A percentile compares a stretch with the other conserved stretches of the same genome.
Conservation (phyloP, 2,329 filamentous ascomycete genomes). For the Corniculantispora saksenae region DNA sequence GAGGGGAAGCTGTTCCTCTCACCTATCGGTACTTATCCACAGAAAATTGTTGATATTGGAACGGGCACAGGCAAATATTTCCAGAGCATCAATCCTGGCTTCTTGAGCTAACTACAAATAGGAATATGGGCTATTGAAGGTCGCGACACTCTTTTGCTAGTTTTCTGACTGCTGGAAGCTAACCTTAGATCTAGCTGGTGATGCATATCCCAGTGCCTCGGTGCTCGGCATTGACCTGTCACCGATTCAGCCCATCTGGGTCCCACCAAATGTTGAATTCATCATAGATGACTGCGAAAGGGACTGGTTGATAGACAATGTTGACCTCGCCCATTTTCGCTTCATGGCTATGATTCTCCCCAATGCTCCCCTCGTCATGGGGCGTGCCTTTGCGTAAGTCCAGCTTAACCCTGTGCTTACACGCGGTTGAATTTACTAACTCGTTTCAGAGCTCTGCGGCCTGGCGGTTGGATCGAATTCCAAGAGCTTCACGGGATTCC, state of each 20-base stretch:
- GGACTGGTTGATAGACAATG: constrained; percentile 56
- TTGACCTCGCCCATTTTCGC: constrained; percentile 57
- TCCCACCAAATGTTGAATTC: constrained; percentile 63
- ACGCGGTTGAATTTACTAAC: not conserved
- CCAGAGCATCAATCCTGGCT: no score
- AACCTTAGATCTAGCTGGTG: constrained; percentile 35
- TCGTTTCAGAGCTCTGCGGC: constrained; percentile 14
- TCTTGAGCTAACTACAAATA: constrained; percentile 7
- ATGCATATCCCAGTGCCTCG: constrained; percentile 41
- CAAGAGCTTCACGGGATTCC: constrained; percentile 46
- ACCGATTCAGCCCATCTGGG: constrained; percentile 48
- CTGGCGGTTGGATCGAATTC: constrained; percentile 54
- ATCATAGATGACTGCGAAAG: constrained; percentile 62
- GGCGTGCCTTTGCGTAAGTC: constrained; percentile 36
- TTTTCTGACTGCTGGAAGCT: not conserved
- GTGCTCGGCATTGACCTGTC: constrained; percentile 46
- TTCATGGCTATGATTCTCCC: constrained; percentile 52
- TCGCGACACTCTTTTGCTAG: constrained; percentile 23
- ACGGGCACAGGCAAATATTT: constrained; percentile 41
- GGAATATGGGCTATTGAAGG: constrained; percentile 56
- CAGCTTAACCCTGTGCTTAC: no score
- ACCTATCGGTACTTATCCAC: constrained; percentile 40
- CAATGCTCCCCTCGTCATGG: constrained; percentile 50
- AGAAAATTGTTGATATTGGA: constrained; percentile 49
- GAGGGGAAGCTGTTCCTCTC: constrained; percentile 42